Percentiles rank a stretch among this genome's conserved stretches.
These are phyloP conservation scores for Biscutella laevigata DNA, from an alignment of 441 rosid genomes.

Conservation along the genomic window DNA sequence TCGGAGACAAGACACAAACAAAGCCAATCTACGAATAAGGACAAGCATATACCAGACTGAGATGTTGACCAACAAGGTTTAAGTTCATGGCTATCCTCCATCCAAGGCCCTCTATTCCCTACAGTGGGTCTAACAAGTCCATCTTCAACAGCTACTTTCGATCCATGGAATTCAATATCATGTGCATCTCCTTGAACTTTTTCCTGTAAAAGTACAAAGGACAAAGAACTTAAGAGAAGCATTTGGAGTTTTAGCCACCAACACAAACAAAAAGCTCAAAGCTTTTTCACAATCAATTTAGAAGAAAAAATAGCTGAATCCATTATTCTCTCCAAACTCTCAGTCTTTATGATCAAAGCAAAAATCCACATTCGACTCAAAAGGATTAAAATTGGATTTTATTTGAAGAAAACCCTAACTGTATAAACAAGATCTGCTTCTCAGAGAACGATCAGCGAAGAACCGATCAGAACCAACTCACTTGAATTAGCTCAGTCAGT, in stretches of 20 bases:
- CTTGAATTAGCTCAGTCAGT: conserved; percentile 11
- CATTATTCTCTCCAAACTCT: not conserved
- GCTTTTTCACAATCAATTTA: conserved; percentile 1
- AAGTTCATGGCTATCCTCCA: conserved; percentile 46
- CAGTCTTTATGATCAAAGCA: conserved; percentile 13
- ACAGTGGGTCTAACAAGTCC: conserved; percentile 32
- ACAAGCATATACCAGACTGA: conserved; percentile 34
- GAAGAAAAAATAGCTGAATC: not conserved
- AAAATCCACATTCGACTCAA: not conserved
- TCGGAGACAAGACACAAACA: not conserved
- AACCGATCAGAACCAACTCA: not conserved
- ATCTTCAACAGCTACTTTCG: conserved; percentile 41
- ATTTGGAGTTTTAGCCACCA: not conserved
- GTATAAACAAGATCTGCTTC: conserved; percentile 8
- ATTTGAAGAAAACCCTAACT: not conserved
- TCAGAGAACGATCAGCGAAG: not conserved
- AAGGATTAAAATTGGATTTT: not conserved
- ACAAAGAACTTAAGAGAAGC: not conserved
- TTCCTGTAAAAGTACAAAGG: conserved; percentile 23
- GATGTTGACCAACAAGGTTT: conserved; percentile 70
- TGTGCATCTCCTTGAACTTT: conserved; percentile 49
- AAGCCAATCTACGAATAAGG: not conserved
- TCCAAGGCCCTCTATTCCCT: conserved; percentile 65
- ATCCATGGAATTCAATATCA: conserved; percentile 48
- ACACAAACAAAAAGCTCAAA: conserved; percentile 1